Evolutionary conservation across 768 basidiomycete species (phyloP), one percentile per base, ranked within the genome.

Genomic region (Amyloporia xantha): DNA sequence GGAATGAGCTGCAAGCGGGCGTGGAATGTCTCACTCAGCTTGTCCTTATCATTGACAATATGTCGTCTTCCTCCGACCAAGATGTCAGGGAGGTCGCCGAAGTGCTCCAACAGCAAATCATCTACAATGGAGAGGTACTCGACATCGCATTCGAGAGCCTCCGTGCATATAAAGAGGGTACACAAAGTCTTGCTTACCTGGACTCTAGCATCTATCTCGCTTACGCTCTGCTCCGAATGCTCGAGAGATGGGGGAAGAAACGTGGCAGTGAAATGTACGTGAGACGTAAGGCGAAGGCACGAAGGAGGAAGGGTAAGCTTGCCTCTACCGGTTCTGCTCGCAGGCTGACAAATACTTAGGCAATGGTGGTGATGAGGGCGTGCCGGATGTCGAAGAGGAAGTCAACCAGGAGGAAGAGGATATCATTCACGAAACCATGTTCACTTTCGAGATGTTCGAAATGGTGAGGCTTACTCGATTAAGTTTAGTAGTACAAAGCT

Each of bases 51-150:
- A 84, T 98, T 61, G 93, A 97, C 59, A 68, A 69, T 41, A 92
- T 99, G 84, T 76, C 83, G 26, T 71, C 74, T 40, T 70, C 76
- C 44, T 25, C 27, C 9, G 44, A 41, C 10, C 49, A 49, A 19
- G 53, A 51, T 30, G 73, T 91, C 54, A 69, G 71, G 38, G 91
- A 95, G 28, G 84, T 86, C 21, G 87, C 93, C 42, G 81, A 81
- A 47, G 71, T 85, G 17, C 73, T 98, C 1, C 89, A 92, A 58
- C 82, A 91, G 54, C 91, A 96, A 63, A 72, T 99, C 21, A 86
- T 97, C 59, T 98, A 97, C 70, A 93, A 93, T 58, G 93, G 91
- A 27, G 92, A 97, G 54, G 83, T 94, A 15, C 81, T 98, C 47
- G 94, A 98, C 56, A 80, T 92, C 20, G 79, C 92, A 0, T 70